Base-by-base conservation (phyloP, 2,329 filamentous ascomycete species). In the Ustulina deusta region DNA sequence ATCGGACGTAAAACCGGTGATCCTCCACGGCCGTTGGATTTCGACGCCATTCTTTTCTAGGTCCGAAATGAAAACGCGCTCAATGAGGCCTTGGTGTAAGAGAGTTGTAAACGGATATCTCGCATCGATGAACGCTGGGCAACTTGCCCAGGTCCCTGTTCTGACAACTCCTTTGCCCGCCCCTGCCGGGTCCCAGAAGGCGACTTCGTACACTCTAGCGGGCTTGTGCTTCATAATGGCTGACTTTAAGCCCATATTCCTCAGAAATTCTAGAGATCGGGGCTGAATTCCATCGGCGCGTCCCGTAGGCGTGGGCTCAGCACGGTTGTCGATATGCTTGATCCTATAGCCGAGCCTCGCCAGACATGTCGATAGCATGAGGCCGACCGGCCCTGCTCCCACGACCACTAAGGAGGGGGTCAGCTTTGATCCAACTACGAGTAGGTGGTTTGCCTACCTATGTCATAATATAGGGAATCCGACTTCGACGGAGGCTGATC, bases 281-380 rank as follows among this genome's bases (percentile, higher is more conserved):
- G 94, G 94, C 81, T 97, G 94, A 65, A 97, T 97, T 69, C 93
- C 94, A 80, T 97, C 94, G 63, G 94, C 94, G 71, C 94, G 92
- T 61, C 94, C 94, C 22, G 93, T 97, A 2, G 89, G 77, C 13
- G 94, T 97, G 17, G 94, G 94, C 75, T 95, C 92, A 1, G 93
- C 85, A 66, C 94, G 87, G 81, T 97, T 97, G 82, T 97, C 94
- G 77, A 97, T 93, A 81, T 97, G 93, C 84, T 95, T 97, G 80
- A 97, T 93, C 79, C 89, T 93, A 85, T 97, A 97, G 22, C 94
- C 94, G 93, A 94, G 97, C 83, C 94, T 87, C 68, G 93, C 92
- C 69, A 97, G 87, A 78, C 92, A 95, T 34, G 94, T 94, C 9
- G 93, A 96, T 27, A 97, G 86, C 81, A 97, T 90, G 65, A 97